Base-by-base conservation (phyloP, 2,329 filamentous ascomycete genomes). In the Verticillium zaregamsianum region DNA sequence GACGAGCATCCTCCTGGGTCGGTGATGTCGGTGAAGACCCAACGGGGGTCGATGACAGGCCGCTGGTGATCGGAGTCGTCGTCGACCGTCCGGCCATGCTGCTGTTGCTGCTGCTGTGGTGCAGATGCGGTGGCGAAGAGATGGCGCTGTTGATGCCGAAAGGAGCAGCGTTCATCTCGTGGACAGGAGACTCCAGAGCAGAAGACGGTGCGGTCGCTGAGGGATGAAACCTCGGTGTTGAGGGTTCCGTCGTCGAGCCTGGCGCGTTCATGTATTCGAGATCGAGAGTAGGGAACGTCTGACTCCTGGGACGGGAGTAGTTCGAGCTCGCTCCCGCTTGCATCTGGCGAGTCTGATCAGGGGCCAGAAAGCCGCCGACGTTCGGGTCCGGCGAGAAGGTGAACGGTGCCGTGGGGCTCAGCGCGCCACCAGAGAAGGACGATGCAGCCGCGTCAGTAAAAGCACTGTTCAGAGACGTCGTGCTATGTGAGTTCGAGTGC, bases 1-100 rank as follows among this genome's bases (percentile, higher is more conserved):
- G 84, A 45, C 91, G 85, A 4, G 93, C 93, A 73, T 98, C 93
- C 68, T 97, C 93, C 67, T 93, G 90, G 0, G 89, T 92, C 0
- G 90, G 90, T 2, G 90, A 90, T 32, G 76, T 84, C 1, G 88
- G 83, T 58, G 86, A 82, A 49, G 84, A 82, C 64, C 85, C 78
- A 40, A 86, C 78, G 2, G 77, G 75, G 17, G 75, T 77, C 57
- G 73, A 75, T 60, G 67, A 73, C 59, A 68, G 68, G 17, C 65
- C 69, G 45, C 66, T 64, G 4, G 64, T 71, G 12, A 71, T 67
- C 2, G 71, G 69, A 4, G 76, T 77, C 31, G 71, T 68, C 7
- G 72, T 73, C 2, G 75, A 74, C 20, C 75, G 73, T 9, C 74
- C 75, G 54, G 73, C 73, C 63, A 84, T 74, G 65, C 80, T 84